Evolutionary conservation across 805 yeast genomes (phyloP).

Genomic region (Kuraishia ogatae): DNA sequence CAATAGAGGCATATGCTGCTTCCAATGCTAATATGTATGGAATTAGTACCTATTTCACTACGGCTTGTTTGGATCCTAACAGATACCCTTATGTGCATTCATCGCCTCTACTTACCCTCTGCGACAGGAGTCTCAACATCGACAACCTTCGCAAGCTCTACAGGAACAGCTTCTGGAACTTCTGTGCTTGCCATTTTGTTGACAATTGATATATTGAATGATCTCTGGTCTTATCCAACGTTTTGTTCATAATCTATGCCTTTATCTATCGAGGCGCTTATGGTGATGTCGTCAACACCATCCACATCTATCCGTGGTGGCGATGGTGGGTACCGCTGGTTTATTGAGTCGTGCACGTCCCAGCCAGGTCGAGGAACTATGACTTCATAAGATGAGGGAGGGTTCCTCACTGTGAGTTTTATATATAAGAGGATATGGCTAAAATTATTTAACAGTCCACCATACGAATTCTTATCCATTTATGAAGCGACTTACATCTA

Average conservation of each 20-base stretch:
- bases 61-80: no score
- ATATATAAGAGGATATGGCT: no score
- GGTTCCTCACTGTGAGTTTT: neutral
- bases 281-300: neutral
- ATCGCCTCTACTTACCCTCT: neutral
- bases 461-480: neutral
- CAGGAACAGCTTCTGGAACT: neutral
- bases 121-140: neutral
- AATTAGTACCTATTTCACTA: neutral
- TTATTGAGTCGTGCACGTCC: neutral
- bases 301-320: neutral
- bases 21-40: neutral
- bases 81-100: neutral
- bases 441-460: no score
- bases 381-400: neutral
- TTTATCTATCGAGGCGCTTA: neutral
- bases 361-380: no score
- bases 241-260: neutral
- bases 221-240: neutral
- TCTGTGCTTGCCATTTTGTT: neutral
- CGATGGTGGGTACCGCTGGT: neutral
- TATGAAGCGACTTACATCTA: no score
- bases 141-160: neutral
- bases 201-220: neutral
- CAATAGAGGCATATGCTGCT: slow-evolving; percentile 12